Percentiles rank a stretch among this genome's conserved stretches.
Evolutionary conservation across 2,329 filamentous ascomycete genomes (phyloP).

Genomic region (Periconia sp.): DNA sequence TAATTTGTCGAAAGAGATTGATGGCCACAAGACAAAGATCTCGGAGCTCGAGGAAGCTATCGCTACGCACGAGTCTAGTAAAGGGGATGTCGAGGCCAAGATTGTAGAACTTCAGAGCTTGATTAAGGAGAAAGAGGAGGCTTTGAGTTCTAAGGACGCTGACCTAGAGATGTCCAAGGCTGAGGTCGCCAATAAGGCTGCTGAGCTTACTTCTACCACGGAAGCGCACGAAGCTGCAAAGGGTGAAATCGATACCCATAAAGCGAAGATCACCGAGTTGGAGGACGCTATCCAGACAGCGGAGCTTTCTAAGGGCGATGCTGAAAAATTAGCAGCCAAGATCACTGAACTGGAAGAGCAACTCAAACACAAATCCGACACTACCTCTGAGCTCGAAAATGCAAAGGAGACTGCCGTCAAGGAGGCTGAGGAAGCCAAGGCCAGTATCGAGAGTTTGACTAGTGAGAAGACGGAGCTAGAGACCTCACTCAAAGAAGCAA

Average conservation of each 20-base stretch:
- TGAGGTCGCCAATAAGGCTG: conserved; percentile 23
- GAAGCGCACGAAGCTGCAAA: conserved; percentile 25
- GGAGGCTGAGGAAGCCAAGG: conserved; percentile 10
- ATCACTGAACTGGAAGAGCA: conserved; percentile 12
- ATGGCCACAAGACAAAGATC: conserved; percentile 30
- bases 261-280: conserved; percentile 18
- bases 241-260: conserved; percentile 20
- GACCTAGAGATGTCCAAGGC: conserved; percentile 19
- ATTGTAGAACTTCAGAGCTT: conserved; percentile 27
- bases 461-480: conserved; percentile 9
- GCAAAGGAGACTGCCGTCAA: conserved; percentile 1
- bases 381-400: conserved; percentile 1
- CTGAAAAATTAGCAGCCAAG: conserved; percentile 11
- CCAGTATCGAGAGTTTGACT: conserved; percentile 5
- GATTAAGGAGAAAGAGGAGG: conserved; percentile 17
- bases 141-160: conserved; percentile 16
- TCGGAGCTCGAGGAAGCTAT: conserved; percentile 31
- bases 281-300: conserved; percentile 15
- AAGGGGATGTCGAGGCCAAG: conserved; percentile 27
- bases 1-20: conserved; percentile 27
- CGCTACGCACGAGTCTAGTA: conserved; percentile 24
- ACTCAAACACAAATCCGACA: conserved; percentile 6
- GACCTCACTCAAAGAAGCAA: conserved; percentile 16
- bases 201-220: conserved; percentile 23
- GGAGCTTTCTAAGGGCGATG: conserved; percentile 15